Evolutionary conservation across 495 filamentous ascomycete species (phyloP).

Genomic region (Xylaria castorea): DNA sequence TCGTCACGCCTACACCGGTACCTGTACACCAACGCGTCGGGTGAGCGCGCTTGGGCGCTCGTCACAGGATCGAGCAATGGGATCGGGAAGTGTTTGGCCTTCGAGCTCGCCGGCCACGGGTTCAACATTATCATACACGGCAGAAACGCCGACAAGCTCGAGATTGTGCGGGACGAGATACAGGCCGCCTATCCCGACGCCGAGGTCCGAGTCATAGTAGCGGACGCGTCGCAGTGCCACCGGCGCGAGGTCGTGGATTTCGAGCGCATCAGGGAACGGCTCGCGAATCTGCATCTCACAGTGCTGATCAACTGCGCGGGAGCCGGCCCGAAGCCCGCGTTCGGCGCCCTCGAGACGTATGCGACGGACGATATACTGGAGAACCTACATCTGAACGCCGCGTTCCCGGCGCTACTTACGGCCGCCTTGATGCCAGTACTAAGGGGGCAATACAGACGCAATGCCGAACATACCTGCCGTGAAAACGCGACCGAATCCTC

Average conservation of each 20-base stretch:
- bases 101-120: conserved; percentile 58
- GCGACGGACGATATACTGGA: not conserved
- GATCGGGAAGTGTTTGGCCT: conserved; percentile 60
- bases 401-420: conserved; percentile 23
- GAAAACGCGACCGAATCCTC: conserved; percentile 5
- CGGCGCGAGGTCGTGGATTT: conserved; percentile 25
- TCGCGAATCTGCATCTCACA: conserved; percentile 41
- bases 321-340: conserved; percentile 25
- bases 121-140: conserved; percentile 68
- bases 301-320: conserved; percentile 44
- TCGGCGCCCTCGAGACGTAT: conserved; percentile 23
- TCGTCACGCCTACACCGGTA: conserved; percentile 20
- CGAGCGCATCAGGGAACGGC: conserved; percentile 19
- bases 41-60: conserved; percentile 56
- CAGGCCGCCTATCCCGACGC: conserved; percentile 38
- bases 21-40: conserved; percentile 4
- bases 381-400: conserved; percentile 24
- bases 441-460: conserved; percentile 9
- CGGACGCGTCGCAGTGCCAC: conserved; percentile 35
- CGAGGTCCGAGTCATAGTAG: conserved; percentile 32
- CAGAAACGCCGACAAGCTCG: conserved; percentile 56
- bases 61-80: conserved; percentile 67
- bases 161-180: conserved; percentile 29
- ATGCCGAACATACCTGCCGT: not conserved
- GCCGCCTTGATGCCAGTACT: conserved; percentile 20